Evolutionary conservation across 306 rosid species (phyloP).

Genomic region (Parietaria judaica): DNA sequence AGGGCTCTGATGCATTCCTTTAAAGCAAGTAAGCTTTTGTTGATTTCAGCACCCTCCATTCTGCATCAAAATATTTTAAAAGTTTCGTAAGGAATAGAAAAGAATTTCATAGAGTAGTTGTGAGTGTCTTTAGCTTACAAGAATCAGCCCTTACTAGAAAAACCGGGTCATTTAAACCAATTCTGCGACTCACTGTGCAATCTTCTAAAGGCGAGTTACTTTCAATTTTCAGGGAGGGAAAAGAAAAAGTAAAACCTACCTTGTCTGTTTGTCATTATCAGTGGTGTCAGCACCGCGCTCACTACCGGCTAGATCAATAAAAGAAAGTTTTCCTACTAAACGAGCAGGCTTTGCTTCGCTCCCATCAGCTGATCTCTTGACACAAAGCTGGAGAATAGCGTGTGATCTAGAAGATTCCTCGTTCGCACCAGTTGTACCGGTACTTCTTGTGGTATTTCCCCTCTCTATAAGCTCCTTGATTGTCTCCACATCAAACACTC

Average conservation of each 20-base stretch:
- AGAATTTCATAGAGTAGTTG: not conserved
- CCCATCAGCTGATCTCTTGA: slow-evolving; percentile 59
- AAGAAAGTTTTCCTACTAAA: slow-evolving; percentile 67
- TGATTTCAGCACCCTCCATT: slow-evolving; percentile 89
- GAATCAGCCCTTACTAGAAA: not conserved
- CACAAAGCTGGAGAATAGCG: slow-evolving; percentile 80
- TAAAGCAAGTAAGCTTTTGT: slow-evolving; percentile 75
- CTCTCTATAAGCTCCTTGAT: slow-evolving; percentile 63
- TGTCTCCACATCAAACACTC: slow-evolving; percentile 55
- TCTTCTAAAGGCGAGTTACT: not conserved
- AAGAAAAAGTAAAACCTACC: slow-evolving; percentile 28
- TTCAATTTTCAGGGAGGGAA: slow-evolving; percentile 1
- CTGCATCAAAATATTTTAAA: slow-evolving; percentile 26
- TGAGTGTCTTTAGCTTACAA: too few species aligned
- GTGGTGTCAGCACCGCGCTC: slow-evolving; percentile 86
- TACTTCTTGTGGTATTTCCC: slow-evolving; percentile 68
- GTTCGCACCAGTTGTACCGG: slow-evolving; percentile 80
- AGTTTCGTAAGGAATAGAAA: not conserved
- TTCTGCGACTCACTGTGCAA: not conserved
- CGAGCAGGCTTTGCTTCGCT: slow-evolving; percentile 61
- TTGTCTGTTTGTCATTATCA: slow-evolving; percentile 70
- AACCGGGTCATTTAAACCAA: slow-evolving; percentile 9
- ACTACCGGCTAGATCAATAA: slow-evolving; percentile 86
- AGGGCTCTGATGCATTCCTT: slow-evolving; percentile 85
- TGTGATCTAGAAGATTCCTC: slow-evolving; percentile 89